These are phyloP conservation scores for Artemisia annua DNA, from an alignment of 129 eudicot species.

Conservation along the genomic window DNA sequence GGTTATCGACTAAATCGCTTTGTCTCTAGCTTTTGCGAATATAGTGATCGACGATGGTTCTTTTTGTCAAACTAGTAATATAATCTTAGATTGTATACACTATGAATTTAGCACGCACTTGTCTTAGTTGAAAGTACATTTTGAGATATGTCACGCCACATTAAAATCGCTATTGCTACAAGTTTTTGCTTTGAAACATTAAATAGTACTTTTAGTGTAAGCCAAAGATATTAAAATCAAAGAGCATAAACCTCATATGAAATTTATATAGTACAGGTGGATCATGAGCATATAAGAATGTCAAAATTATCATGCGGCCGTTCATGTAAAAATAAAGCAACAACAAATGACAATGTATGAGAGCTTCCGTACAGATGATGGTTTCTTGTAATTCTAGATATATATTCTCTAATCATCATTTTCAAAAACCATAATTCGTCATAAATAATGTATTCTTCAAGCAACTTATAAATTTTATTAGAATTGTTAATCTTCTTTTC, in stretches of 20 bases:
- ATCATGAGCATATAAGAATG: constrained; percentile 14
- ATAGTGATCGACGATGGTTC: too few species aligned
- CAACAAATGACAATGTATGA: constrained; percentile 24
- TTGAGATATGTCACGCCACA: too few species aligned
- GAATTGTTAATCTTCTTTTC: constrained; percentile 10
- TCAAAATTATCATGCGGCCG: constrained; percentile 35
- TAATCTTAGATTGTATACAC: too few species aligned
- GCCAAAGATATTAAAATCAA: background rate
- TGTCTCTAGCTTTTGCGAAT: too few species aligned
- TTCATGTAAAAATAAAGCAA: constrained; percentile 37
- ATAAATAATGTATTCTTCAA: constrained; percentile 16
- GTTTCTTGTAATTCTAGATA: constrained; percentile 32
- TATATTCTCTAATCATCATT: constrained; percentile 18
- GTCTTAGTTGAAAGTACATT: too few species aligned
- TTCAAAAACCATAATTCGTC: constrained; percentile 11
- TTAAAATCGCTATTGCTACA: too few species aligned
- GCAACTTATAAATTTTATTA: constrained; percentile 20
- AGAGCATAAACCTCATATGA: constrained; percentile 10
- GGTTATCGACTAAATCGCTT: too few species aligned
- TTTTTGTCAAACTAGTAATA: too few species aligned
- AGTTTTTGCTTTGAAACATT: too few species aligned
- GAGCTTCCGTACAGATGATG: constrained; percentile 39
- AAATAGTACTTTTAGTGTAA: constrained; percentile 9
- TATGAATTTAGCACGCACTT: too few species aligned
- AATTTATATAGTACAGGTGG: constrained; percentile 4